These are phyloP conservation scores for Carex arenaria DNA, from an alignment of 202 grass and related monocot species.

Conservation along the genomic window DNA sequence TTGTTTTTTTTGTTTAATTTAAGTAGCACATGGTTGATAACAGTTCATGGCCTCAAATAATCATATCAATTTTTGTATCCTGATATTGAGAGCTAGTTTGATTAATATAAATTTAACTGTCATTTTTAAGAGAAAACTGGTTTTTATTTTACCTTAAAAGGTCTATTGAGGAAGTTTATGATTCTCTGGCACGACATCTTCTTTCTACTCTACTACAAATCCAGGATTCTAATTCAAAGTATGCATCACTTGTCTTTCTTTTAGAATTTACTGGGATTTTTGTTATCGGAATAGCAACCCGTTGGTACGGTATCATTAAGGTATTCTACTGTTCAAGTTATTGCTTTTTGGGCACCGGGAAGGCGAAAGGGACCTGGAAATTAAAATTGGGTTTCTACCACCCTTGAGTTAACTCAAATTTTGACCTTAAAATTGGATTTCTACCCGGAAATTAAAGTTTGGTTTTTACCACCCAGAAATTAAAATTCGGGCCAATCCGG, in stretches of 20 bases:
- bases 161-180: conserved; percentile 82
- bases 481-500: no score
- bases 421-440: no score
- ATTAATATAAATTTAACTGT: neutral
- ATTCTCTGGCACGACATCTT: conserved; percentile 56
- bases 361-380: neutral
- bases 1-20: neutral
- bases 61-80: neutral
- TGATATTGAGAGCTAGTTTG: neutral
- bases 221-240: conserved; percentile 64
- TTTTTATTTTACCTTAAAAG: conserved; percentile 33
- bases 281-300: neutral
- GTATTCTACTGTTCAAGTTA: neutral
- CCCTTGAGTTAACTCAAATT: neutral
- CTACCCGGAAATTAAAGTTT: no score
- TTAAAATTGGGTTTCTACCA: neutral
- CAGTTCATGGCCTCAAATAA: neutral
- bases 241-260: neutral
- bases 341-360: neutral
- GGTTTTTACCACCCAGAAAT: no score
- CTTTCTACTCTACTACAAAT: conserved; percentile 42
- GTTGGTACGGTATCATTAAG: neutral
- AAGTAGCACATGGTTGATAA: no score
- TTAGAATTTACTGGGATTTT: neutral
- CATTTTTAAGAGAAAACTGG: conserved; percentile 1